phyloP scores from a whole-genome alignment of 169 alveolate species.

The Plasmodium inui region DNA sequence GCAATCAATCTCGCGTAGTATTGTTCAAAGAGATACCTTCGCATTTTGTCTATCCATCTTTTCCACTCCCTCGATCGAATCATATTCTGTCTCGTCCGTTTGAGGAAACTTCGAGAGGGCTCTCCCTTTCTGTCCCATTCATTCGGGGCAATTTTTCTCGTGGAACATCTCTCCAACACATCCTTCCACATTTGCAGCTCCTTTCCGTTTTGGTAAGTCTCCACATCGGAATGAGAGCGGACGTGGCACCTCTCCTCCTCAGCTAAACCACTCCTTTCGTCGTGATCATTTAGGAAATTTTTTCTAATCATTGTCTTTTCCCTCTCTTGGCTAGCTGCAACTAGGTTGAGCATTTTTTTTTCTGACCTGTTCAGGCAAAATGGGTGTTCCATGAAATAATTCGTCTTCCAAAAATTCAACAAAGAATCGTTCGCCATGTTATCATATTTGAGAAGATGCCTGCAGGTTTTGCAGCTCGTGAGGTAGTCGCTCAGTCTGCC shows the following conservation, averaged over 20 bases:
- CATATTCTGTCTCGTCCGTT: neutral
- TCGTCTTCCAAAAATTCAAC: neutral
- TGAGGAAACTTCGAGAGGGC: neutral
- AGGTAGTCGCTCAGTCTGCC: neutral
- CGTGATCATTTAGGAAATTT: neutral
- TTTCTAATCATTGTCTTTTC: neutral
- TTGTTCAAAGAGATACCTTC: conserved; percentile 23
- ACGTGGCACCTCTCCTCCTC: neutral
- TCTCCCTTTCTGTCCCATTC: neutral
- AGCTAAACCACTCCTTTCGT: neutral
- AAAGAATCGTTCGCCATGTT: conserved; percentile 45
- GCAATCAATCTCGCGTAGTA: neutral
- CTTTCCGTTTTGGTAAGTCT: neutral
- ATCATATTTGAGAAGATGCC: conserved; percentile 25
- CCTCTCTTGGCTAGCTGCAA: neutral
- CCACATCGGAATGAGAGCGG: conserved; percentile 9
- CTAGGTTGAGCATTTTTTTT: neutral
- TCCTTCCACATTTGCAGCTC: neutral
- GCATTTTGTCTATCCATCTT: neutral
- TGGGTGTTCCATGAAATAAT: neutral
- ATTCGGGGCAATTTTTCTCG: neutral
- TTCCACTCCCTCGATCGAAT: neutral
- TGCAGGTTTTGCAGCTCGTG: conserved; percentile 43
- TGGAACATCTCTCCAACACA: neutral
- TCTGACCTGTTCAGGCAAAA: conserved; percentile 23